Base-by-base conservation (phyloP, 257 asterid genomes). In the Misopates orontium region DNA sequence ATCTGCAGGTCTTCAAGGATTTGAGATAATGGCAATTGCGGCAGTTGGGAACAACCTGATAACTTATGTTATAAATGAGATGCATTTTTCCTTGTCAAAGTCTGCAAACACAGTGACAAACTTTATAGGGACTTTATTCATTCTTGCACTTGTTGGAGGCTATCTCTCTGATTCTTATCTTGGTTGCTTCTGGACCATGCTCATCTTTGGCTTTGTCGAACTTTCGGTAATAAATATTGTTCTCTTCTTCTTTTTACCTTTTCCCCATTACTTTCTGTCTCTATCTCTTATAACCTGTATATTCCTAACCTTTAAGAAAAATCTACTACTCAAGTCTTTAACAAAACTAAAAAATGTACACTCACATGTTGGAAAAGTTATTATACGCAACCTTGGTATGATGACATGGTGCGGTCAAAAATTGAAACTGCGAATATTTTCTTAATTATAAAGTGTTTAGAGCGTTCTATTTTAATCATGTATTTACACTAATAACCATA, bases 1-100 rank as follows among this genome's bases (percentile, higher is more conserved):
- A 9, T 10, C 39, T 68, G 69, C 84, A 93, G 98, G 96, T 74
- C 77, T 93, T 3, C 99, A 93, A 80, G 96, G 89, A 72, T 80
- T 93, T 58, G 99, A 93, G 88, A 93, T 88, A 71, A 90, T 87
- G 99, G 99, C 83, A 44, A 90, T 93, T 77, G 99, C 97, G 0
- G 99, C 95, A 17, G 97, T 93, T 14, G 99, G 97, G 73, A 93
- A 90, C 83, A 93, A 93, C 62, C 87, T 90, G 7, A 93, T 93
- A 73, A 93, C 97, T 0, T 93, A 93, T 53, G 78, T 86, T 28
- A 86, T 87, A 66, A 90, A 86, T 55, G 99, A 93, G 83, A 93
- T 93, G 99, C 99, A 93, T 73, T 93, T 90, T 71, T 78, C 97
- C 0, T 60, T 93, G 78, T 80, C 99, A 0, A 70, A 86, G 64